A percentile compares a stretch with the other conserved stretches of the same genome.
Evolutionary conservation across 1,284 basidiomycete genomes (phyloP).

Genomic region (Phlebopus sp.): DNA sequence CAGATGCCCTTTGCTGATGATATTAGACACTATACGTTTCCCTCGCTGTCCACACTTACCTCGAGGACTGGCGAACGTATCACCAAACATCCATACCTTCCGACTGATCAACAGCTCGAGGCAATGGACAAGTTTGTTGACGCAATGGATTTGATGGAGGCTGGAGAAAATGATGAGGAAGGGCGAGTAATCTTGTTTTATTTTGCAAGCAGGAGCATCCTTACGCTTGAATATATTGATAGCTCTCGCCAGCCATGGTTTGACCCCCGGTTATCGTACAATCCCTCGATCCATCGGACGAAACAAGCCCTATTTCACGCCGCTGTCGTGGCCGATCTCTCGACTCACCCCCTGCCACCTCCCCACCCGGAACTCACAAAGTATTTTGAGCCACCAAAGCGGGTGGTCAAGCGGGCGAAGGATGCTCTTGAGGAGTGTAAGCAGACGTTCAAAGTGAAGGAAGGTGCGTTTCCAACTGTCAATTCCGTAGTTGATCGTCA

Average conservation of each 20-base stretch:
- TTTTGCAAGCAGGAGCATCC: neutral
- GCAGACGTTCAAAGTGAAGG: slow-evolving; percentile 68
- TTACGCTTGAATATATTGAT: neutral
- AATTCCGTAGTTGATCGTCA: slow-evolving; percentile 3
- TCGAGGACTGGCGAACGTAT: slow-evolving; percentile 76
- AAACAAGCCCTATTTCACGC: slow-evolving; percentile 93
- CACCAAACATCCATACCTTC: slow-evolving; percentile 77
- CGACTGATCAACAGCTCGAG: slow-evolving; percentile 73
- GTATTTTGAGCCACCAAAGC: slow-evolving; percentile 78
- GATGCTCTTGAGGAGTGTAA: slow-evolving; percentile 61
- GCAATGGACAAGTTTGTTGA: slow-evolving; percentile 88
- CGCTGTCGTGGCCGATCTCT: slow-evolving; percentile 72
- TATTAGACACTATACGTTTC: slow-evolving; percentile 82
- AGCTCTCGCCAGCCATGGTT: slow-evolving; percentile 76
- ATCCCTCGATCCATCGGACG: slow-evolving; percentile 86
- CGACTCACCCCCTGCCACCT: slow-evolving; percentile 73
- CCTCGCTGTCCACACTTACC: slow-evolving; percentile 74
- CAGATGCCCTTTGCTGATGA: slow-evolving; percentile 97
- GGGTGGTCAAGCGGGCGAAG: slow-evolving; percentile 58
- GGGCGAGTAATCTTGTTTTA: slow-evolving; percentile 44
- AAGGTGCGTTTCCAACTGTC: slow-evolving; percentile 44
- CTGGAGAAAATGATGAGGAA: slow-evolving; percentile 66
- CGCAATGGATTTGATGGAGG: slow-evolving; percentile 80
- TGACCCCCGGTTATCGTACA: slow-evolving; percentile 73
- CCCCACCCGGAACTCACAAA: slow-evolving; percentile 83